A percentile compares a stretch with the other conserved stretches of the same genome.
Evolutionary conservation across 2,329 filamentous ascomycete species (phyloP).

Genomic region (Mycogone perniciosa): DNA sequence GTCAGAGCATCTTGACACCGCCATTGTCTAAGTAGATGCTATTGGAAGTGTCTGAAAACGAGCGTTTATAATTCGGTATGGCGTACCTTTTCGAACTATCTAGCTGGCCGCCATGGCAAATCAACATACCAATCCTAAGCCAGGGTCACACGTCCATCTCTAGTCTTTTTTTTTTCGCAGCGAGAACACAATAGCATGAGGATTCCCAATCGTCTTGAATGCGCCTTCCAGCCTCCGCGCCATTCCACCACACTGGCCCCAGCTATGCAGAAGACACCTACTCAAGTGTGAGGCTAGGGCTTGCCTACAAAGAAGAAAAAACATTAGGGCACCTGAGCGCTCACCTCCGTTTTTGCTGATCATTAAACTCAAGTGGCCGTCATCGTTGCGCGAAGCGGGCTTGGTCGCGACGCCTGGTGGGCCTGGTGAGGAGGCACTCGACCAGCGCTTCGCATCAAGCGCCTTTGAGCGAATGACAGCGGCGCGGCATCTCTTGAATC

Average conservation of each 20-base stretch:
- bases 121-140: slow-evolving; percentile 1
- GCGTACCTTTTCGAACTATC: slow-evolving; percentile 3
- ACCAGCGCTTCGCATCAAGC: slow-evolving; percentile 41
- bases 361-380: slow-evolving; percentile 49
- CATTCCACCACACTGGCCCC: slow-evolving; percentile 7
- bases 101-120: slow-evolving; percentile 5
- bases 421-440: slow-evolving; percentile 37
- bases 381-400: slow-evolving; percentile 64
- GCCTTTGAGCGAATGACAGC: slow-evolving; percentile 39
- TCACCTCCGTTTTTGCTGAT: slow-evolving; percentile 27
- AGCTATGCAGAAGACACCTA: slow-evolving; percentile 11
- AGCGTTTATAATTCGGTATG: no score
- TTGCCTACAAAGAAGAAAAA: not conserved
- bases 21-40: no score
- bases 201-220: slow-evolving; percentile 4
- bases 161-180: slow-evolving; percentile 3
- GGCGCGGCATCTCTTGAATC: slow-evolving; percentile 40
- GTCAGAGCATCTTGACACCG: no score
- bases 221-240: slow-evolving; percentile 8
- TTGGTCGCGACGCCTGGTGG: slow-evolving; percentile 53
- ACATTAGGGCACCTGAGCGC: not conserved
- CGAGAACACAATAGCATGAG: slow-evolving; percentile 6
- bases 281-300: not conserved
- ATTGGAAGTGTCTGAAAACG: no score
- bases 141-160: slow-evolving; percentile 3